Evolutionary conservation across 768 basidiomycete genomes (phyloP), one percentile per base, ranked within the genome.

Genomic region (Mrakia hoshinonis): DNA sequence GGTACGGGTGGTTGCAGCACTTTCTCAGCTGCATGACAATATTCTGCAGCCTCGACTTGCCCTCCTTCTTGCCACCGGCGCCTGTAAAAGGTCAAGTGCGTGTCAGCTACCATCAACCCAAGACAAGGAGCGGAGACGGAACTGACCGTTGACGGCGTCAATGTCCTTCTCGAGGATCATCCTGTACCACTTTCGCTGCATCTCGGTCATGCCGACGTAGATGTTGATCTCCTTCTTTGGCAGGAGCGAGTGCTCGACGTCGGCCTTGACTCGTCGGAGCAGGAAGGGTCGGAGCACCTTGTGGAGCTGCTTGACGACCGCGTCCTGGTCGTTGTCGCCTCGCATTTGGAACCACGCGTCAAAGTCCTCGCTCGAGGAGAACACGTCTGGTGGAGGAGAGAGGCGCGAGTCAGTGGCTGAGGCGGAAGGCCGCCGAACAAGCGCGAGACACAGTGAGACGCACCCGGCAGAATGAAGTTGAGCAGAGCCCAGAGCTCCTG

Each of bases 141-240:
- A 79, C 84, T 54, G 70, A 86, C 93, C 93, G 77, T 97, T 97
- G 51, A 99, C 96, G 11, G 95, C 95, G 77, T 98, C 95, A 69
- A 99, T 97, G 78, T 98, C 95, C 81, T 98, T 98, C 81, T 97
- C 93, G 70, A 98, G 80, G 9, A 99, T 89, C 74, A 78, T 78
- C 38, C 92, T 88, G 80, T 99, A 98, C 96, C 95, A 97, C 78
- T 94, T 97, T 36, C 92, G 82, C 78, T 99, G 96, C 92, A 99
- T 93, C 29, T 96, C 93, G 9, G 92, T 89, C 72, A 98, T 85
- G 64, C 94, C 94, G 64, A 99, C 90, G 71, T 98, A 99, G 54
- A 98, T 92, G 76, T 98, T 99, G 79, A 98, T 93, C 77, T 98
- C 96, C 82, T 97, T 98, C 82, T 98, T 98, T 0, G 95, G 96